These are phyloP conservation scores for Alternaria sp. DNA, from an alignment of 2,329 filamentous ascomycete genomes.

Conservation along the genomic window DNA sequence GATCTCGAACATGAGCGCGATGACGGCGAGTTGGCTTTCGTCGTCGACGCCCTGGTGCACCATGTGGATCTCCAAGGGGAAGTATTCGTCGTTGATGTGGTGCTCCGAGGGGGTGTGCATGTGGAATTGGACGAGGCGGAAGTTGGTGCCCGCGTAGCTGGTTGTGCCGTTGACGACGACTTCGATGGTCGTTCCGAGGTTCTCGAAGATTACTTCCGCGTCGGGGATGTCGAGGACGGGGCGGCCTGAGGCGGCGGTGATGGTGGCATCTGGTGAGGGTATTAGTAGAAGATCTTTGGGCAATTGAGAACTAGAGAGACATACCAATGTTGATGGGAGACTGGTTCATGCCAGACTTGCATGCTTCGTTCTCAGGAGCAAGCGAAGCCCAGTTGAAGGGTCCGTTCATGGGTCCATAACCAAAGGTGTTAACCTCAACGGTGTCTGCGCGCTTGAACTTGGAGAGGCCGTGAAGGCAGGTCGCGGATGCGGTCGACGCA, in stretches of 20 bases:
- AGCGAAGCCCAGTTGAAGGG: conserved; percentile 62
- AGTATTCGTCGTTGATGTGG: conserved; percentile 57
- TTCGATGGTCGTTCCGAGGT: conserved; percentile 65
- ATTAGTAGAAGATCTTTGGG: neutral
- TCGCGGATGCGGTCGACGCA: conserved; percentile 46
- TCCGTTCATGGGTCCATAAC: conserved; percentile 53
- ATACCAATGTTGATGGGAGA: conserved; percentile 63
- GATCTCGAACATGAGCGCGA: conserved; percentile 53
- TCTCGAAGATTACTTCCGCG: conserved; percentile 59
- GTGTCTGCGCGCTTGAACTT: conserved; percentile 38
- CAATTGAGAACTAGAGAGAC: neutral
- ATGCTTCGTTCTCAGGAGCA: conserved; percentile 53
- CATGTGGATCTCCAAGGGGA: conserved; percentile 62
- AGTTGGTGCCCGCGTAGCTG: conserved; percentile 49
- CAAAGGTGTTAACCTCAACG: conserved; percentile 48
- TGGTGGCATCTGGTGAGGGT: conserved; percentile 33
- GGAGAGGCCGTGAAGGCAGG: conserved; percentile 53
- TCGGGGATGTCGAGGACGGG: conserved; percentile 50
- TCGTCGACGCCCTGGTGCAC: conserved; percentile 59
- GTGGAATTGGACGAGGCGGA: conserved; percentile 62
- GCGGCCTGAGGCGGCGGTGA: conserved; percentile 38
- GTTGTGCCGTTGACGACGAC: conserved; percentile 61
- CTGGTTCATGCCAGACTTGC: conserved; percentile 58
- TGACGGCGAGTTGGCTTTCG: conserved; percentile 46
- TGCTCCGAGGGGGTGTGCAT: conserved; percentile 68